These are phyloP conservation scores for Diaporthe ilicicola DNA, from an alignment of 2,329 filamentous ascomycete genomes.

Conservation along the genomic window DNA sequence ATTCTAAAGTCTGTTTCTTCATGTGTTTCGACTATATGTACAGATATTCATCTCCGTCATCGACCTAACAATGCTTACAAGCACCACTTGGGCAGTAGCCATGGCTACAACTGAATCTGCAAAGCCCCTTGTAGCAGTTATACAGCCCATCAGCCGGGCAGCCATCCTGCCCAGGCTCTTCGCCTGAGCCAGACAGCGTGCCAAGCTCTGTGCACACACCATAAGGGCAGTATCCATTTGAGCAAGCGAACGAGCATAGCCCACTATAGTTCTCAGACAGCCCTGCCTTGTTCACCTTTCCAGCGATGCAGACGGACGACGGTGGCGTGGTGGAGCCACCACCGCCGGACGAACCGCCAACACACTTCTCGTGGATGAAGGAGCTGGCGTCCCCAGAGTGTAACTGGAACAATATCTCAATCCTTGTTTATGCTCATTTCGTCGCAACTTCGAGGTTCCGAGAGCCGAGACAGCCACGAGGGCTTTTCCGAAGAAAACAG, in stretches of 20 bases:
- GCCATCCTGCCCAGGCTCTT: background rate
- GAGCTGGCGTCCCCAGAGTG: background rate
- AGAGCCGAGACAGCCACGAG: background rate
- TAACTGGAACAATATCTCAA: background rate
- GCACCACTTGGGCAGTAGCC: constrained; percentile 25
- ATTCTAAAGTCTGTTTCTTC: too few species aligned
- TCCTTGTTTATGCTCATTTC: constrained; percentile 12
- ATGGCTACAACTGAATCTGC: constrained; percentile 22
- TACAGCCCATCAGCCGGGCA: constrained; percentile 18
- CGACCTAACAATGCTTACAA: background rate
- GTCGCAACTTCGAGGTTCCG: background rate
- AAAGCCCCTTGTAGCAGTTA: constrained; percentile 18
- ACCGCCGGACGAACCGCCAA: background rate
- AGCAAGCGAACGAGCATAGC: constrained; percentile 16
- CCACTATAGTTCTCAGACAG: constrained; percentile 16
- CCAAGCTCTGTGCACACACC: constrained; percentile 19
- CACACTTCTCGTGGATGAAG: constrained; percentile 11
- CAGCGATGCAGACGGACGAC: background rate
- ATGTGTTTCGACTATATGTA: too few species aligned
- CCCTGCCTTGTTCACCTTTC: background rate
- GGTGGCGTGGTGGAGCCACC: constrained; percentile 3
- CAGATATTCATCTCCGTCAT: background rate
- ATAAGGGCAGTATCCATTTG: constrained; percentile 20
- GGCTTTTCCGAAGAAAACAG: background rate
- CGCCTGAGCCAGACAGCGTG: background rate